Base-by-base conservation (phyloP, 1,284 basidiomycete genomes). In the Rhodofomes roseus region DNA sequence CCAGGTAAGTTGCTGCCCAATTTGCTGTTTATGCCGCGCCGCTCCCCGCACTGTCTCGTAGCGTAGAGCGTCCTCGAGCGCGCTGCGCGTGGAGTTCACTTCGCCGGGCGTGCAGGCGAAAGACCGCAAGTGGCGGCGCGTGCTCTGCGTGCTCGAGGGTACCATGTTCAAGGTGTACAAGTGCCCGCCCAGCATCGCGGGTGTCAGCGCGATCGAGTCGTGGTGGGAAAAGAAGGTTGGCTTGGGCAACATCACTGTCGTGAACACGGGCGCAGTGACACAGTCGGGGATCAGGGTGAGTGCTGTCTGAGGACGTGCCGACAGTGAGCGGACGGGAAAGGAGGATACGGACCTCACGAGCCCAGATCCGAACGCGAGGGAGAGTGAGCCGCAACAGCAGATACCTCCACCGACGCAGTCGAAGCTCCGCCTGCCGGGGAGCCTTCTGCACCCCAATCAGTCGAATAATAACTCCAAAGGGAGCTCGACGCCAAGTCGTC, bases 61-160 rank as follows among this genome's bases (percentile, higher is more conserved):
- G n/a, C n/a, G n/a, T n/a, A n/a, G n/a, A n/a, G n/a, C n/a, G n/a
- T n/a, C n/a, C n/a, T n/a, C n/a, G n/a, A n/a, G n/a, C n/a, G n/a
- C n/a, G n/a, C n/a, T n/a, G n/a, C n/a, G n/a, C n/a, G 87, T 96
- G 89, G 96, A 99, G 79, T 98, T 99, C 71, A 79, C 76, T 1
- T 77, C 83, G 16, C 93, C 95, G 0, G 93, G 94, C 9, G 79
- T 94, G 2, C 93, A 96, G 71, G 89, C 95, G 18, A 86, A 82
- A 70, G 95, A 98, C 70, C 82, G 97, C 40, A 93, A 93, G 69
- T 99, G 96, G 96, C 86, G 90, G 65, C 81, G 92, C 55, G 85
- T 90, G 61, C 84, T 96, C 68, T 93, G 95, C 72, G 93, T 97
- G 63, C 76, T 99, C 43, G 94, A 98, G 70, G 97, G 96, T 41